Evolutionary conservation across 805 yeast species (phyloP).

Genomic region (Monosporozyma unispora): DNA sequence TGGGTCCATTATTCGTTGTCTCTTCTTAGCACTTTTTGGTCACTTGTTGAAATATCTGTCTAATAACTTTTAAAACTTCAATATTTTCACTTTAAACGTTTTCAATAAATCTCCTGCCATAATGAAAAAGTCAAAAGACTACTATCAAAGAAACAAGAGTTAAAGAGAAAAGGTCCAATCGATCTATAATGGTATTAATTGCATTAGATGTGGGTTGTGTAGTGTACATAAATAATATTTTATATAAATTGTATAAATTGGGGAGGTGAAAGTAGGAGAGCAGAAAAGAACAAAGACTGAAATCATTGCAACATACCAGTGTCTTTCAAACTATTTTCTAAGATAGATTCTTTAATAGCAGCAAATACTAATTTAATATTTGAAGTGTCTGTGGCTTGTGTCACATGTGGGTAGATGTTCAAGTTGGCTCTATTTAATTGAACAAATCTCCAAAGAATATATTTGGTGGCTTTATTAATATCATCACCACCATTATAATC

Average conservation of each 20-base stretch:
- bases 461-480: conserved; percentile 83
- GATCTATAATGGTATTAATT: not conserved
- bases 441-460: conserved; percentile 82
- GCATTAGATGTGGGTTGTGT: not conserved
- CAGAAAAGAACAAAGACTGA: not conserved
- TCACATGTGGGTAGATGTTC: conserved; percentile 80
- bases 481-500: conserved; percentile 88
- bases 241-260: not conserved
- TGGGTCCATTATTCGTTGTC: not conserved
- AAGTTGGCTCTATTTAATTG: conserved; percentile 76
- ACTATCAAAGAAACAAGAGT: no score
- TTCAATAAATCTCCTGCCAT: not conserved
- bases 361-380: conserved; percentile 81
- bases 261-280: not conserved
- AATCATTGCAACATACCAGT: conserved; percentile 50
- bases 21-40: no score
- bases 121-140: no score
- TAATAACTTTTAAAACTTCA: no score
- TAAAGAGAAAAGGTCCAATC: no score
- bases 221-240: not conserved
- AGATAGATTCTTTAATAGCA: conserved; percentile 70
- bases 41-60: no score
- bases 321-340: conserved; percentile 67
- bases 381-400: conserved; percentile 90
- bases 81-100: not conserved